A percentile compares a stretch with the other conserved stretches of the same genome.
Evolutionary conservation across 2,329 filamentous ascomycete genomes (phyloP).

Genomic region (Endoconidiophora laricicola): DNA sequence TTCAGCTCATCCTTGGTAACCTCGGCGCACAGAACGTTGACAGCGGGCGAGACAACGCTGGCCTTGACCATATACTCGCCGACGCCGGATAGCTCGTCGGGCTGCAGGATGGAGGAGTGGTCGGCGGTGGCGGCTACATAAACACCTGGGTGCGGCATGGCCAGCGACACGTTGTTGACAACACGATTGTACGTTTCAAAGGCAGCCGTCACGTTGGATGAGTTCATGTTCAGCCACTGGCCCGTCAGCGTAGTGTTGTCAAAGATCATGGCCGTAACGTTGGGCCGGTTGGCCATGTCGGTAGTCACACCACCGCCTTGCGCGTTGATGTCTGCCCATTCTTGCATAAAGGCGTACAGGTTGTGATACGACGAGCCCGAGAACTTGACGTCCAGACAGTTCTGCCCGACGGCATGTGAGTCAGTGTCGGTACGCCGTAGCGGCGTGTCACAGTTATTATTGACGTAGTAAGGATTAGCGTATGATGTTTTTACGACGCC

Average conservation of each 20-base stretch:
- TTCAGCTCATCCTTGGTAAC: constrained; percentile 40
- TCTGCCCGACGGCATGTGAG: constrained; percentile 24
- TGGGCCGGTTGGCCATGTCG: constrained; percentile 33
- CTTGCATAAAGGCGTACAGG: constrained; percentile 40
- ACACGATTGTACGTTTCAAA: constrained; percentile 36
- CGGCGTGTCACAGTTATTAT: constrained; percentile 42
- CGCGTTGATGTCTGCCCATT: constrained; percentile 34
- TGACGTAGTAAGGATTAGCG: constrained; percentile 43
- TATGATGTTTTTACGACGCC: constrained; percentile 46
- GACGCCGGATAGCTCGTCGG: constrained; percentile 43
- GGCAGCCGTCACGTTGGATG: constrained; percentile 33
- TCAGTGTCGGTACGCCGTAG: constrained; percentile 34
- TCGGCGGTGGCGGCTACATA: constrained; percentile 44
- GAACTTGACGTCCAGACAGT: constrained; percentile 53
- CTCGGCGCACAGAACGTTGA: constrained; percentile 60
- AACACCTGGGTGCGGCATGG: constrained; percentile 58
- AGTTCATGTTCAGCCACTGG: constrained; percentile 46
- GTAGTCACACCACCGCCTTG: constrained; percentile 26
- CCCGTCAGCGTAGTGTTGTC: constrained; percentile 58
- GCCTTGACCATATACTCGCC: constrained; percentile 53
- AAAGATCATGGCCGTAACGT: constrained; percentile 44
- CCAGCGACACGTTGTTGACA: constrained; percentile 61
- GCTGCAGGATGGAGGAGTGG: constrained; percentile 52
- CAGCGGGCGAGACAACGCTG: constrained; percentile 49
- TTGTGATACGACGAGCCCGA: constrained; percentile 57